These are phyloP conservation scores for Mortierella sp. DNA, from an alignment of 371 early-diverging fungal genomes.

Conservation along the genomic window DNA sequence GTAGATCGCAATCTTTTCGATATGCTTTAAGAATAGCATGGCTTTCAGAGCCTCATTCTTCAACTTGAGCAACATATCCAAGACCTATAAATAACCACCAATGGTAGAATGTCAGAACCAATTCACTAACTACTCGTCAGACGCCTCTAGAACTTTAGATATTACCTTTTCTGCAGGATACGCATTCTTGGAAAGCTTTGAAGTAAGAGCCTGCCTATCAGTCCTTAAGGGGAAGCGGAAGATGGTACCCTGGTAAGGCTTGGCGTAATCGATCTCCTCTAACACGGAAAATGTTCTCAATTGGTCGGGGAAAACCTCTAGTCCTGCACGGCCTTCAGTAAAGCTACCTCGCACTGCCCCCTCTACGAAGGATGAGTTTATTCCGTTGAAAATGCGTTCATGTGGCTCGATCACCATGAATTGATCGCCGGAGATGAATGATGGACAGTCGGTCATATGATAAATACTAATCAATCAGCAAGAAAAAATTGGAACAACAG, in stretches of 20 bases:
- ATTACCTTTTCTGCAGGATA: conserved; percentile 28
- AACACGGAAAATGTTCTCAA: conserved; percentile 22
- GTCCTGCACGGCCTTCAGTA: background rate
- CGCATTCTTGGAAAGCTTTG: conserved; percentile 20
- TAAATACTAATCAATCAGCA: conserved; percentile 41
- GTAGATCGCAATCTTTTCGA: conserved; percentile 54
- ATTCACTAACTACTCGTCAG: background rate
- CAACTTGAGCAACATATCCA: conserved; percentile 28
- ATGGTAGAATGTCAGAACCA: background rate
- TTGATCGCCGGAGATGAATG: conserved; percentile 43
- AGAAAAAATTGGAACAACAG: background rate
- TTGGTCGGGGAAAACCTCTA: conserved; percentile 26
- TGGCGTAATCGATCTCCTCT: conserved; percentile 40
- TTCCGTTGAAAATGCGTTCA: conserved; percentile 33
- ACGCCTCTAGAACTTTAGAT: background rate
- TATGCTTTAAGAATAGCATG: conserved; percentile 49
- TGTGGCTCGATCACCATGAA: conserved; percentile 55
- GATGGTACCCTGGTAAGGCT: conserved; percentile 38
- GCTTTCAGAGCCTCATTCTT: conserved; percentile 41
- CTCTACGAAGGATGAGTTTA: background rate
- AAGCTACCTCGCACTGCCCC: conserved; percentile 33
- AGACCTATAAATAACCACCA: conserved; percentile 17
- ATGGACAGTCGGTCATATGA: conserved; percentile 57
- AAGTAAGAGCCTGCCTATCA: conserved; percentile 16
- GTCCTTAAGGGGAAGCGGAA: conserved; percentile 47